phyloP scores from a whole-genome alignment of 1,284 basidiomycete genomes.

The Xerocomus minutiporus region DNA sequence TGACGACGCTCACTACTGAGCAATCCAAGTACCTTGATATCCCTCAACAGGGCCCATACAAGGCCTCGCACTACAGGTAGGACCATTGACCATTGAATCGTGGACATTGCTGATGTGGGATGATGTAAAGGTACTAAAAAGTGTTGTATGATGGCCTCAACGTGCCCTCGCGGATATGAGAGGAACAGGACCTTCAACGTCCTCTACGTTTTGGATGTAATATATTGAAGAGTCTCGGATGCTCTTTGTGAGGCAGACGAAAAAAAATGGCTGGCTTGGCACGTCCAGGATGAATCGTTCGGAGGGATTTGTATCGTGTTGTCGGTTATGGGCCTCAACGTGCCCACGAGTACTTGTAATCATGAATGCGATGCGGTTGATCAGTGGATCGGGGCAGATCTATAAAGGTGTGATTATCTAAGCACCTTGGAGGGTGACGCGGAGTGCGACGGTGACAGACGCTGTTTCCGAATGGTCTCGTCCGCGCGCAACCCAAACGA shows the following conservation, averaged over 20 bases:
- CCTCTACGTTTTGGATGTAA: slow-evolving; percentile 30
- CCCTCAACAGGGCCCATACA: slow-evolving; percentile 88
- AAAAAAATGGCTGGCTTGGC: slow-evolving; percentile 1
- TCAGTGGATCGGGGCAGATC: slow-evolving; percentile 17
- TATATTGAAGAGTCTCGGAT: slow-evolving; percentile 24
- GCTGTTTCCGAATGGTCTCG: slow-evolving; percentile 37
- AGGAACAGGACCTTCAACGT: slow-evolving; percentile 58
- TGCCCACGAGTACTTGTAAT: slow-evolving; percentile 30
- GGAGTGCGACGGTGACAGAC: slow-evolving; percentile 27
- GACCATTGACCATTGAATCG: slow-evolving; percentile 21
- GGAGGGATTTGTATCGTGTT: slow-evolving; percentile 5
- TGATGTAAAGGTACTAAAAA: slow-evolving; percentile 44
- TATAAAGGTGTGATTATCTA: slow-evolving; percentile 16
- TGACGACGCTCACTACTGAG: slow-evolving; percentile 74
- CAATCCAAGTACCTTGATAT: slow-evolving; percentile 95
- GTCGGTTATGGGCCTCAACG: slow-evolving; percentile 35
- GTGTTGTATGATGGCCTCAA: slow-evolving; percentile 60
- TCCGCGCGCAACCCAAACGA: slow-evolving; percentile 37
- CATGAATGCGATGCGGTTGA: slow-evolving; percentile 39
- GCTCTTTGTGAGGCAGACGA: slow-evolving; percentile 21
- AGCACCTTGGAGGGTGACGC: slow-evolving; percentile 15
- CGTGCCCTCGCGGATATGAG: slow-evolving; percentile 59
- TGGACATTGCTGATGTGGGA: slow-evolving; percentile 21
- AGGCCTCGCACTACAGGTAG: slow-evolving; percentile 78
- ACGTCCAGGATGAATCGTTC: slow-evolving; percentile 15